Base-by-base conservation (phyloP, 176 grass and related monocot species). In the Oryza longistaminata region DNA sequence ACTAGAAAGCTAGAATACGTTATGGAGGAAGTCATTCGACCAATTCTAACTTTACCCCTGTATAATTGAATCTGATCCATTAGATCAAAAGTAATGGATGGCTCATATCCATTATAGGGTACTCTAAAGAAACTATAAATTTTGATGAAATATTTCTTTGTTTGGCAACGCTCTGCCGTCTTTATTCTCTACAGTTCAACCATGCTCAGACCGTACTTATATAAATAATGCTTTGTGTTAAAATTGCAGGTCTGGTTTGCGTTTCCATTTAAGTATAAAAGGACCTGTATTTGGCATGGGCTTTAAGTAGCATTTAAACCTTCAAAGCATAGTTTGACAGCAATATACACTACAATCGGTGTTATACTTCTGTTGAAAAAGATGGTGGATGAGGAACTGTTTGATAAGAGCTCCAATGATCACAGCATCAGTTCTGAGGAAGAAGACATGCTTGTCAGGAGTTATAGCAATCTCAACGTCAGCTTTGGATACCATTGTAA, bases 401-500 rank as follows among this genome's bases (percentile, higher is more conserved):
- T 94, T 75, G 80, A 55, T 53, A 84, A 85, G 73, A 75, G 22
- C 78, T 78, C 25, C 67, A 90, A 22, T 35, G 87, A 90, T 93
- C 88, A 95, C 78, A 85, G 80, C 65, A 43, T 90, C 72, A 95
- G 89, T 78, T 95, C 87, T 82, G 93, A 91, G 66, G 89, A 91
- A 35, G 89, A 91, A 81, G 87, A 88, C 14, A 70, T 73, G 69
- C 86, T 92, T 79, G 78, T 85, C 37, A 82, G 78, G 78, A 86
- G 66, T 46, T 83, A 9, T 79, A 82, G 69, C 71, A 86, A 83
- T 87, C 91, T 98, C 71, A 93, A 82, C 26, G 81, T 93, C 42
- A 98, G 89, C 78, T 95, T 95, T 88, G 93, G 90, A 35, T 95
- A 95, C 34, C 93, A 95, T 42, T 88, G 93, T 77, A 82, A 88